phyloP scores from a whole-genome alignment of 2,329 filamentous ascomycete species.

The Colletotrichum sp. region DNA sequence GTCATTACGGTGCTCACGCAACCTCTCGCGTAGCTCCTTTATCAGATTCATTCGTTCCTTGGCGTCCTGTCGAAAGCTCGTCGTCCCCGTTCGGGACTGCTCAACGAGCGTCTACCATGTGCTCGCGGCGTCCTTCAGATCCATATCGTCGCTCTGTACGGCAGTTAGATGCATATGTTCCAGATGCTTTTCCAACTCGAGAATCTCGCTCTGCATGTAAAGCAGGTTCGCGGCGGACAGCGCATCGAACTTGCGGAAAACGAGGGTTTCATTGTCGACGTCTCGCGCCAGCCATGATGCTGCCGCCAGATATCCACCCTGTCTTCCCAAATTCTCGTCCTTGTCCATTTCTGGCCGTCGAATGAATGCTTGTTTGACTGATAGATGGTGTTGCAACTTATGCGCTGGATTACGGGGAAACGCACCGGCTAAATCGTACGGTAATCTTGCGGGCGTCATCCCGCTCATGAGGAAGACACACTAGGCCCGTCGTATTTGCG shows the following conservation, averaged over 20 bases:
- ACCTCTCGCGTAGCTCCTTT: neutral
- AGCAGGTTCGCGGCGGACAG: neutral
- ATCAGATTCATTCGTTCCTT: neutral
- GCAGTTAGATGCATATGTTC: neutral
- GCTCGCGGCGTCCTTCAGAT: neutral
- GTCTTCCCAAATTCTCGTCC: rapidly evolving
- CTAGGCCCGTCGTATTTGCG: too few relatives aligned
- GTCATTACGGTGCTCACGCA: neutral
- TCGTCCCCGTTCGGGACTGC: rapidly evolving
- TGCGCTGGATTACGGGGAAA: too few relatives aligned
- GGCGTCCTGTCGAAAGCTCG: neutral
- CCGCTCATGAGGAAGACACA: too few relatives aligned
- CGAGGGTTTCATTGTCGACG: slow-evolving; percentile 1
- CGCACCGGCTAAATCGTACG: too few relatives aligned
- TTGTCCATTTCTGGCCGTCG: too few relatives aligned
- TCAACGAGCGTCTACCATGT: slow-evolving; percentile 3
- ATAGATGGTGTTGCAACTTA: too few relatives aligned
- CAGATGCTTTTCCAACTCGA: neutral
- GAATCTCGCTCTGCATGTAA: neutral
- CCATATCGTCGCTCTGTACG: neutral
- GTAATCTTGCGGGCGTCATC: too few relatives aligned
- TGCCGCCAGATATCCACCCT: rapidly evolving
- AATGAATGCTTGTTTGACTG: too few relatives aligned
- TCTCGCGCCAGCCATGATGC: neutral
- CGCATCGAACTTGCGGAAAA: slow-evolving; percentile 9